Evolutionary conservation across 768 basidiomycete species (phyloP).

Genomic region (Cystofilobasidium ferigula): DNA sequence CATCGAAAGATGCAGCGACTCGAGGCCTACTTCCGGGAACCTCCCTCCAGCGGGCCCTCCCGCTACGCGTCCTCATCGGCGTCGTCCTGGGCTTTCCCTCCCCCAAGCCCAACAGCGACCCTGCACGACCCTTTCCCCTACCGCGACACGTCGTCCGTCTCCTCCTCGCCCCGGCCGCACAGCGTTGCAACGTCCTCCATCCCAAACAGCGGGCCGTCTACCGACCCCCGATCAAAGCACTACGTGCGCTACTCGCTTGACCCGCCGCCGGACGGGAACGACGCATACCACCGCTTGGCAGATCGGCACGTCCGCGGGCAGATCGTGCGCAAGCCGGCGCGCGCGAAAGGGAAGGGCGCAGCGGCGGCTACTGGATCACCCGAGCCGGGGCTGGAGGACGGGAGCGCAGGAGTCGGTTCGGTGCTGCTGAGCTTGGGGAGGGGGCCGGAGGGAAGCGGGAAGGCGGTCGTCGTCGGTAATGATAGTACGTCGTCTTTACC

Average conservation of each 20-base stretch:
- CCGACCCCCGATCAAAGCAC: not conserved
- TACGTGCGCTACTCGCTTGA: slow-evolving; percentile 1
- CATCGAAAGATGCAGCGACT: not conserved
- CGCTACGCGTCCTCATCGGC: not conserved
- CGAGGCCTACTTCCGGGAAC: not conserved
- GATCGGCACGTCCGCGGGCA: slow-evolving; percentile 9
- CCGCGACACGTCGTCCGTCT: not conserved
- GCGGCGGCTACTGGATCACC: not conserved
- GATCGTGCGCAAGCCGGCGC: not conserved
- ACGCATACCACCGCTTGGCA: not conserved
- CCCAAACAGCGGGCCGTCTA: not conserved
- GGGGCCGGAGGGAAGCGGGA: slow-evolving; percentile 18
- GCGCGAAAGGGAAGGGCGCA: not conserved
- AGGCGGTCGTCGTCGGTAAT: slow-evolving; percentile 23
- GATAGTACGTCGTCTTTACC: slow-evolving; percentile 8
- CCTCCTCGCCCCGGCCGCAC: not conserved
- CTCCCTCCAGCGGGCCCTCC: not conserved
- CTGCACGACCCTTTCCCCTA: not conserved
- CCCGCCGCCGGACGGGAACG: not conserved
- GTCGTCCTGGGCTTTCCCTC: no score
- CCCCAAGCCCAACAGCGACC: not conserved
- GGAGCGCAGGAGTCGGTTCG: not conserved
- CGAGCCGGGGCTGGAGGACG: not conserved
- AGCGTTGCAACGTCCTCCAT: not conserved
- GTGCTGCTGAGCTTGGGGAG: slow-evolving; percentile 8